A percentile compares a stretch with the other conserved stretches of the same genome.
Conservation (phyloP, 1,139 yeast genomes). For the Wickerhamomyces sp. region DNA sequence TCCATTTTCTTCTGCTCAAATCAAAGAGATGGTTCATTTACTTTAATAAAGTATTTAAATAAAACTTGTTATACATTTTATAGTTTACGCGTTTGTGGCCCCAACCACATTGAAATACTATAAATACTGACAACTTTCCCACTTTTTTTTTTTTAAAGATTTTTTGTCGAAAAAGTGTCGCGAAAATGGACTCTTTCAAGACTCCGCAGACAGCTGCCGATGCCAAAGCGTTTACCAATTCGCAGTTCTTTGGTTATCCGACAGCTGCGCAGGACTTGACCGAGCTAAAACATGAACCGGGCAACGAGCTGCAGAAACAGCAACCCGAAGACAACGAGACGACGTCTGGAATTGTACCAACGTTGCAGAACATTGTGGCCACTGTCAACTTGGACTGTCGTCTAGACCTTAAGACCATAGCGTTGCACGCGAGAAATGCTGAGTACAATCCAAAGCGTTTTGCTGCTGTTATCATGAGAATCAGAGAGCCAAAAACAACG, state of each 20-base stretch:
- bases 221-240: conserved; percentile 24
- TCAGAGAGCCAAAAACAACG: conserved; percentile 97
- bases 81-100: background rate
- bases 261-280: conserved; percentile 23
- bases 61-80: background rate
- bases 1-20: no score
- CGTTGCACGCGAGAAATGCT: conserved; percentile 98
- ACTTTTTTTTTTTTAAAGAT: conserved; percentile 3
- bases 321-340: conserved; percentile 54
- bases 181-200: conserved; percentile 23
- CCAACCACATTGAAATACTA: conserved; percentile 4
- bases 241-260: conserved; percentile 24
- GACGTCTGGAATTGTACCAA: conserved; percentile 92
- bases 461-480: conserved; percentile 99
- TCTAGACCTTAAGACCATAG: conserved; percentile 92
- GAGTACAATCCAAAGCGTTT: conserved; percentile 97
- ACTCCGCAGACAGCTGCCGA: conserved; percentile 25
- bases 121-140: conserved; percentile 9
- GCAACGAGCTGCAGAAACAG: background rate
- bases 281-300: conserved; percentile 12
- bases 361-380: conserved; percentile 94
- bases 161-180: no score
- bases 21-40: no score
- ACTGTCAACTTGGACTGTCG: conserved; percentile 97
- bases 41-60: background rate